Evolutionary conservation across 106 monocot species (phyloP).

Genomic region (Posidonia australis): DNA sequence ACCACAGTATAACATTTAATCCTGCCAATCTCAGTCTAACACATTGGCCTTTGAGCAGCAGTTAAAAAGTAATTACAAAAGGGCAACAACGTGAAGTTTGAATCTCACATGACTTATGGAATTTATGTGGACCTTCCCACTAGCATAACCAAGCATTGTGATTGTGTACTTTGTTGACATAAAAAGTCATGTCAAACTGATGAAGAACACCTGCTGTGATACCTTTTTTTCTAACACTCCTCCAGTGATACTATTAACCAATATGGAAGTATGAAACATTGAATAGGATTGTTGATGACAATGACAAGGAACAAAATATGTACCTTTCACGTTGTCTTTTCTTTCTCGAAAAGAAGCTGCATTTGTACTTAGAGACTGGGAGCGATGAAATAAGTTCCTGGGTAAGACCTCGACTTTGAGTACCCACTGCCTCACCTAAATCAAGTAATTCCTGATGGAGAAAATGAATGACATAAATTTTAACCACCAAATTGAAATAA

Average conservation of each 20-base stretch:
- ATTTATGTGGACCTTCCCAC: too few species aligned
- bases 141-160: too few species aligned
- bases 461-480: background rate
- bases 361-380: slow-evolving; percentile 85
- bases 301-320: background rate
- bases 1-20: too few species aligned
- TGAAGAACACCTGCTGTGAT: too few species aligned
- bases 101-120: too few species aligned
- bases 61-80: too few species aligned
- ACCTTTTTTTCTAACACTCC: background rate
- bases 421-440: slow-evolving; percentile 93
- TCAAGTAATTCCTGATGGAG: slow-evolving; percentile 80
- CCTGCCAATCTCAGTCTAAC: too few species aligned
- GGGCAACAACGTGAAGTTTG: too few species aligned
- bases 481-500: too few species aligned
- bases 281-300: background rate
- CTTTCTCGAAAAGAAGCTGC: slow-evolving; percentile 76
- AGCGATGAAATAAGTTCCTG: slow-evolving; percentile 71
- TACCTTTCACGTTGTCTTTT: slow-evolving; percentile 68
- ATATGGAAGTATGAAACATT: background rate
- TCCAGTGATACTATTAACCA: background rate
- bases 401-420: slow-evolving; percentile 79
- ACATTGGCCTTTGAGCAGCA: too few species aligned
- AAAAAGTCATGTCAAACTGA: too few species aligned
- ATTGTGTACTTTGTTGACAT: too few species aligned